Evolutionary conservation across 2,329 filamentous ascomycete species (phyloP).

Genomic region (Aspergillus amoenus): DNA sequence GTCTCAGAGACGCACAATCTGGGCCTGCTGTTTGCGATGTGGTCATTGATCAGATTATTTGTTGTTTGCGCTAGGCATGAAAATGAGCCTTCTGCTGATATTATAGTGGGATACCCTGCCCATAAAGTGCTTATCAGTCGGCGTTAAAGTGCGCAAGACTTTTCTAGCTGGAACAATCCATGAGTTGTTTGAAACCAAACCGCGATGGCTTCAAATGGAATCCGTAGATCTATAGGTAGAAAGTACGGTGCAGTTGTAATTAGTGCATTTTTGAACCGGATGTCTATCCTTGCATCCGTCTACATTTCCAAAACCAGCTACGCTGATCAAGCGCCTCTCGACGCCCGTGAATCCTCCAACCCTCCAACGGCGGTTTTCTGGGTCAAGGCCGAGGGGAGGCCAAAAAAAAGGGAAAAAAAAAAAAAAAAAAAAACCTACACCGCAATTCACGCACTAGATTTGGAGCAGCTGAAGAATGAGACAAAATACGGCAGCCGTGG

Average conservation of each 20-base stretch:
- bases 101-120: background rate
- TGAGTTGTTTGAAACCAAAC: background rate
- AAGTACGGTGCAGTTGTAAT: constrained; percentile 6
- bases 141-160: background rate
- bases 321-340: background rate
- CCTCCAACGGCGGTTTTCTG: background rate
- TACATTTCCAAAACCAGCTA: background rate
- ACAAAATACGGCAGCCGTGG: background rate
- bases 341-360: background rate
- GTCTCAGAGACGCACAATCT: background rate
- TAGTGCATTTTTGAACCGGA: constrained; percentile 1
- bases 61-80: background rate
- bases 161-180: background rate
- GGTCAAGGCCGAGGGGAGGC: background rate
- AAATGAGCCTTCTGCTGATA: background rate
- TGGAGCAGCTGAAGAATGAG: background rate
- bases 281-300: constrained; percentile 1
- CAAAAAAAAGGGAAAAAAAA: no score
- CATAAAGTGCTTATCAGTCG: background rate
- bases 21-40: background rate
- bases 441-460: constrained; percentile 1
- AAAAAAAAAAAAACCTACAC: background rate
- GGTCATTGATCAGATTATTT: background rate
- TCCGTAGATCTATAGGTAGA: background rate
- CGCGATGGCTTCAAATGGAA: background rate